Conservation (phyloP, 768 basidiomycete species). For the Favolaschia claudopus region DNA sequence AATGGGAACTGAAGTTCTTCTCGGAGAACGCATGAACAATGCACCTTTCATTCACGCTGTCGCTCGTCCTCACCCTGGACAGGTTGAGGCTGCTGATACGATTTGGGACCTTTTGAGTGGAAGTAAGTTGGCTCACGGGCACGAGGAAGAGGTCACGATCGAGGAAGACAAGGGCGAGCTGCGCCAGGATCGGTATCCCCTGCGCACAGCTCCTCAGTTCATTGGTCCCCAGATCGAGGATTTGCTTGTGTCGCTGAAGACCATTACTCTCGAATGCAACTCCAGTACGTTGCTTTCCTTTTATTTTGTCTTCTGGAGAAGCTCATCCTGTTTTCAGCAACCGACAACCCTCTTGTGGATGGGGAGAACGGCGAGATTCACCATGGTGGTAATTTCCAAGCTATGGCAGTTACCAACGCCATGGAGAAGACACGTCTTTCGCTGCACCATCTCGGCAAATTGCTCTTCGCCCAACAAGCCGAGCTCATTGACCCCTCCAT, state of each 20-base stretch:
- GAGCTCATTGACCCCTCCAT: conserved; percentile 78
- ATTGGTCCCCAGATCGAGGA: conserved; percentile 88
- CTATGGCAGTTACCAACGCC: conserved; percentile 79
- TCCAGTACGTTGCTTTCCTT: conserved; percentile 83
- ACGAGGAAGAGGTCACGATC: conserved; percentile 78
- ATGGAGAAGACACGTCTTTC: conserved; percentile 88
- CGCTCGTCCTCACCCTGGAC: conserved; percentile 85
- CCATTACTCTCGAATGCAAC: conserved; percentile 80
- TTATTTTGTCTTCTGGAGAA: no score
- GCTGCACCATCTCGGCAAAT: conserved; percentile 74
- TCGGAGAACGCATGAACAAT: conserved; percentile 74
- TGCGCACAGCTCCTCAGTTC: conserved; percentile 84
- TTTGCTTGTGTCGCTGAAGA: conserved; percentile 67
- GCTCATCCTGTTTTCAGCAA: conserved; percentile 55
- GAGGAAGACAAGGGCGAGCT: conserved; percentile 76
- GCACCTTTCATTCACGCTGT: conserved; percentile 80
- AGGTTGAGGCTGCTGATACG: conserved; percentile 73
- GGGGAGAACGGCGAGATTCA: conserved; percentile 70
- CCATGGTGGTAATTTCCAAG: conserved; percentile 89
- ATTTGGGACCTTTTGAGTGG: conserved; percentile 77
- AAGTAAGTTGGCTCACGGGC: conserved; percentile 66
- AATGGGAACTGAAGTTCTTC: conserved; percentile 83
- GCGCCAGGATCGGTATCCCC: conserved; percentile 81
- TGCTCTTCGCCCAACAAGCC: conserved; percentile 71
- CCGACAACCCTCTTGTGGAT: conserved; percentile 88